Base-by-base conservation (phyloP, 2,329 filamentous ascomycete species). In the Ilyonectria sp. region DNA sequence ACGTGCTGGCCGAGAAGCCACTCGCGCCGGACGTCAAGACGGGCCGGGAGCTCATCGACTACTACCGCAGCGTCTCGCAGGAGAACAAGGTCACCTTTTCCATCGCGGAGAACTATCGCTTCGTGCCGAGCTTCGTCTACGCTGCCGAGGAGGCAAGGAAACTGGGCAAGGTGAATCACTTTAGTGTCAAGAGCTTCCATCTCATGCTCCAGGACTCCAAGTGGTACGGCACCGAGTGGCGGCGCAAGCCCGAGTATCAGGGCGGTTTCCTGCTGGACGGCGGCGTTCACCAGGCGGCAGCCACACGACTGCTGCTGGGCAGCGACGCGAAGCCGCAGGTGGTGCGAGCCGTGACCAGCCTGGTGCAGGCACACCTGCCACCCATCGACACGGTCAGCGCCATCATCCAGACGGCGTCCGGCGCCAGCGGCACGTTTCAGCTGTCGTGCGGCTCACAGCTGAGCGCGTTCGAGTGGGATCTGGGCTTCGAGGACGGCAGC, bases 181-280 rank as follows among this genome's bases (percentile, higher is more conserved):
- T 92, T 77, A 77, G 78, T 50, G 79, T 82, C 33, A 75, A 78
- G 29, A 58, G 83, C 37, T 76, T 82, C 62, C 76, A 69, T 15
- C 77, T 80, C 70, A 79, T 85, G 76, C 64, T 74, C 46, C 54
- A 71, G 63, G 74, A 76, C 60, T 77, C 83, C 74, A 84, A 85
- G 76, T 89, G 85, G 75, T 85, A 83, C 71, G 82, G 85, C 54
- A 89, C 87, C 3, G 70, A 81, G 29, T 89, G 92, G 93, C 89
- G 93, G 61, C 91, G 91, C 78, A 86, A 82, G 62, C 92, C 93
- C 1, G 84, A 87, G 59, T 88, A 93, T 76, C 92, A 94, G 79
- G 93, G 93, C 61, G 93, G 93, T 0, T 94, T 94, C 77, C 78
- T 94, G 61, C 87, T 95, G 2, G 93, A 95, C 75, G 92, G 89